phyloP scores from a whole-genome alignment of 73 alveolate species.

The Durusdinium trenchii region DNA sequence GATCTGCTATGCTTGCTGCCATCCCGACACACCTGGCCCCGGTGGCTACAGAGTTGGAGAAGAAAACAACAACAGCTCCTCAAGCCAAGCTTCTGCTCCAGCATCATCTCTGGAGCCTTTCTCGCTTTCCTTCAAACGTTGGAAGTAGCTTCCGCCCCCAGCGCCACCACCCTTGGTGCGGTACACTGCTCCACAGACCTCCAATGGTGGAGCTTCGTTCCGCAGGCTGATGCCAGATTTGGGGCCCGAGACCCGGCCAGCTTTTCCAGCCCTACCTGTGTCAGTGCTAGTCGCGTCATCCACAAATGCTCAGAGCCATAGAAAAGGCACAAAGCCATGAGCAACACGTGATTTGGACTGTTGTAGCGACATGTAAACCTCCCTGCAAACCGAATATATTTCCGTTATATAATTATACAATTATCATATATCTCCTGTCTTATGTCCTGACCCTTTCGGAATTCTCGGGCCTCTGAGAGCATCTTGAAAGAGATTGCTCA shows the following conservation, averaged over 20 bases:
- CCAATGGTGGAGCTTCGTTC: constrained; percentile 57
- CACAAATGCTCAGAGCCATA: no score
- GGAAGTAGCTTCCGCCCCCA: constrained; percentile 75
- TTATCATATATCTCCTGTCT: no score
- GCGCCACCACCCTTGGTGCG: constrained; percentile 25
- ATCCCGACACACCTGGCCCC: no score
- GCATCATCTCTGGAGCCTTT: constrained; percentile 83
- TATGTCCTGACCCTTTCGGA: neutral
- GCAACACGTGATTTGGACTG: no score
- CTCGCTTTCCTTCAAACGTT: constrained; percentile 81
- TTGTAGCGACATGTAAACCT: no score
- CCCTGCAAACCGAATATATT: no score
- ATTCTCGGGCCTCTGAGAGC: constrained; percentile 40
- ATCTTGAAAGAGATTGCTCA: constrained; percentile 31
- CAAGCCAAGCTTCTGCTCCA: constrained; percentile 25
- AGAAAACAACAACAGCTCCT: no score
- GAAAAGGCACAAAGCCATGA: no score
- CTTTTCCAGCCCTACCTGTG: constrained; percentile 27
- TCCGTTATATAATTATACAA: no score
- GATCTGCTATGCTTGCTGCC: no score
- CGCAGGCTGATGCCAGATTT: constrained; percentile 67
- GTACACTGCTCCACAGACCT: constrained; percentile 76
- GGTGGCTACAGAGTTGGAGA: no score
- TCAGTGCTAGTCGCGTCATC: no score
- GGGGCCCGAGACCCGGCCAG: constrained; percentile 16